Conservation (phyloP, 192 early-diverging fungal species). For the Spizellomyces punctatus region DNA sequence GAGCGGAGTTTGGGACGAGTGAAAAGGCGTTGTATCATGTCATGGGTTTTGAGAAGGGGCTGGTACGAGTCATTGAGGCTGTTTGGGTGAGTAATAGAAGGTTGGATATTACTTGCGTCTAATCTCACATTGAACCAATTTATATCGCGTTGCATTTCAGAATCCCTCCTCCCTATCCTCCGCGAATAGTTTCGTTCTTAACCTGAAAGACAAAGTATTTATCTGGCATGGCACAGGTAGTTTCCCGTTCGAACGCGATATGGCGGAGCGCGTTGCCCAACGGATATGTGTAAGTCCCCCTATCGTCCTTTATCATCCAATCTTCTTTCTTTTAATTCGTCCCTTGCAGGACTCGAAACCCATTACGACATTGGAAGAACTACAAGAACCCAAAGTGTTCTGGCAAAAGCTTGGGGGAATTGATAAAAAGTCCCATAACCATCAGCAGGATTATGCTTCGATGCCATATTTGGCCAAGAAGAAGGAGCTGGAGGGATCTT, state of each 20-base stretch:
- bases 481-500: constrained; percentile 12
- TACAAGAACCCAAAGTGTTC: constrained; percentile 28
- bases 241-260: constrained; percentile 16
- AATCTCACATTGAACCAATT: neutral
- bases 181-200: constrained; percentile 26
- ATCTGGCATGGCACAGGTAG: constrained; percentile 41
- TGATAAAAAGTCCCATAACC: constrained; percentile 10
- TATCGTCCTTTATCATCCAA: neutral
- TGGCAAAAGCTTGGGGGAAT: constrained; percentile 30
- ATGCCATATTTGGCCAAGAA: constrained; percentile 22
- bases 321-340: neutral
- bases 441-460: constrained; percentile 21
- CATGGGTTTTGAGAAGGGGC: constrained; percentile 1
- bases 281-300: constrained; percentile 21
- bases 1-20: neutral
- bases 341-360: neutral
- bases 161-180: constrained; percentile 18
- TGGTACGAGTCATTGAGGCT: constrained; percentile 30
- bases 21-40: constrained; percentile 34
- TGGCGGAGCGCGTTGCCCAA: constrained; percentile 21
- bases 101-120: neutral
- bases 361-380: constrained; percentile 10
- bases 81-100: constrained; percentile 12
- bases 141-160: neutral
- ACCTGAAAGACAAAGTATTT: constrained; percentile 17